Evolutionary conservation across 2,329 filamentous ascomycete species (phyloP).

Genomic region (Podosphaera fusca): DNA sequence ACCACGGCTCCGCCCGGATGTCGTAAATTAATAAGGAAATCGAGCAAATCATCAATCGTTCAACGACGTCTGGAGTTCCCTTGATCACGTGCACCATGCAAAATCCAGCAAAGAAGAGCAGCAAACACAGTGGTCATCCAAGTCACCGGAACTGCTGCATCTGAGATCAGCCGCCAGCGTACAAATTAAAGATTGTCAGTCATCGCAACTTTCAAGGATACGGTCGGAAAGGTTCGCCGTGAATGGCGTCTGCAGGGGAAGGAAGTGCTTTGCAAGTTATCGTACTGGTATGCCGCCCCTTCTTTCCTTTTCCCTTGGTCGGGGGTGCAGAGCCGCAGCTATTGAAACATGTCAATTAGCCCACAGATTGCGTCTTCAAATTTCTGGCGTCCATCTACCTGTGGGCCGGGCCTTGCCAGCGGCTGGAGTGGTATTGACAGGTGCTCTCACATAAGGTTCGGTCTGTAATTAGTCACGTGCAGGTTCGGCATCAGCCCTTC

Average conservation of each 20-base stretch:
- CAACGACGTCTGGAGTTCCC: not conserved
- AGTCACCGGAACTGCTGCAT: not conserved
- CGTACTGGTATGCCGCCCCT: conserved; percentile 36
- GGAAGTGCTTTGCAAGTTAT: conserved; percentile 42
- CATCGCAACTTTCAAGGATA: not conserved
- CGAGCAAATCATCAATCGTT: not conserved
- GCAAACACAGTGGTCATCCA: not conserved
- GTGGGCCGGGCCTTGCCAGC: not conserved
- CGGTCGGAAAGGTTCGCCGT: not conserved
- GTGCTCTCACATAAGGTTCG: not conserved
- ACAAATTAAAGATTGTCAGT: not conserved
- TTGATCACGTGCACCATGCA: not conserved
- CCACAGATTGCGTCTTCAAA: not conserved
- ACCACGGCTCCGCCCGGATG: not conserved
- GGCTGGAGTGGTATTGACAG: not conserved
- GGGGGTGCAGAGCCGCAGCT: not conserved
- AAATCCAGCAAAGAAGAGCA: not conserved
- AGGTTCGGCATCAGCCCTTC: not conserved
- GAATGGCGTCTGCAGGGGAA: conserved; percentile 4
- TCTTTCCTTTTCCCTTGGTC: not conserved
- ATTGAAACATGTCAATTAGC: not conserved
- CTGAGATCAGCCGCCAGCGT: not conserved
- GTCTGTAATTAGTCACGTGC: not conserved
- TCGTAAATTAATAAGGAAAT: not conserved
- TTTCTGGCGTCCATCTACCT: not conserved